Evolutionary conservation across 2,329 filamentous ascomycete genomes (phyloP).

Genomic region (Colletotrichum lupini): DNA sequence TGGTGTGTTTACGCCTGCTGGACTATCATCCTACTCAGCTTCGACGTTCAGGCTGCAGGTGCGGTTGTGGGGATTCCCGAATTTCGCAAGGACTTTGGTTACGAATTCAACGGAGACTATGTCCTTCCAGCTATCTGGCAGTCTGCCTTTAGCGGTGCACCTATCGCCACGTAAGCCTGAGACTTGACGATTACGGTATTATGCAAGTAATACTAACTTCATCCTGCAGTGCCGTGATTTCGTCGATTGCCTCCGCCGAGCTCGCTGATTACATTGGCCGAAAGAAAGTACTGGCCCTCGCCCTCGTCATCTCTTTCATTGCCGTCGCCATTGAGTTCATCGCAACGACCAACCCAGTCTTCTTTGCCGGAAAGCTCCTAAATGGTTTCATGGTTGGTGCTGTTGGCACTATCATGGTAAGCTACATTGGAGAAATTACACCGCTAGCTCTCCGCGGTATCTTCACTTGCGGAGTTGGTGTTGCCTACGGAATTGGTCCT

Average conservation of each 20-base stretch:
- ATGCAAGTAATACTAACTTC: neutral
- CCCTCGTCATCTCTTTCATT: slow-evolving; percentile 48
- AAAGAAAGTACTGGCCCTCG: slow-evolving; percentile 45
- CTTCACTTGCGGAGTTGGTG: slow-evolving; percentile 43
- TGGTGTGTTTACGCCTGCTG: slow-evolving; percentile 54
- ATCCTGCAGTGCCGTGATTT: slow-evolving; percentile 39
- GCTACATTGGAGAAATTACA: slow-evolving; percentile 46
- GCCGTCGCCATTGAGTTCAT: slow-evolving; percentile 54
- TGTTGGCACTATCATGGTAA: slow-evolving; percentile 42
- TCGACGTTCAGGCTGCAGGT: slow-evolving; percentile 54
- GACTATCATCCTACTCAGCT: slow-evolving; percentile 51
- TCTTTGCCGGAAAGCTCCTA: slow-evolving; percentile 54
- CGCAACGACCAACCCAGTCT: slow-evolving; percentile 51
- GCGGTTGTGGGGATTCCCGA: slow-evolving; percentile 55
- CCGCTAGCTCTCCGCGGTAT: slow-evolving; percentile 44
- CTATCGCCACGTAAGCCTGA: slow-evolving; percentile 47
- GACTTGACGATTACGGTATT: rapidly evolving
- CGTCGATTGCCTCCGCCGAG: slow-evolving; percentile 44
- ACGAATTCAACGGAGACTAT: slow-evolving; percentile 47
- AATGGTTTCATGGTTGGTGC: slow-evolving; percentile 51
- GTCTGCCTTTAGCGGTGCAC: slow-evolving; percentile 53
- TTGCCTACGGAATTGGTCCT: slow-evolving; percentile 46
- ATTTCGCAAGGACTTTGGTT: slow-evolving; percentile 58
- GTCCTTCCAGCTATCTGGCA: slow-evolving; percentile 56
- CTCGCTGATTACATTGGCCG: slow-evolving; percentile 49